phyloP scores from a whole-genome alignment of 148 eudicot genomes.

The Amaranthus palmeri region DNA sequence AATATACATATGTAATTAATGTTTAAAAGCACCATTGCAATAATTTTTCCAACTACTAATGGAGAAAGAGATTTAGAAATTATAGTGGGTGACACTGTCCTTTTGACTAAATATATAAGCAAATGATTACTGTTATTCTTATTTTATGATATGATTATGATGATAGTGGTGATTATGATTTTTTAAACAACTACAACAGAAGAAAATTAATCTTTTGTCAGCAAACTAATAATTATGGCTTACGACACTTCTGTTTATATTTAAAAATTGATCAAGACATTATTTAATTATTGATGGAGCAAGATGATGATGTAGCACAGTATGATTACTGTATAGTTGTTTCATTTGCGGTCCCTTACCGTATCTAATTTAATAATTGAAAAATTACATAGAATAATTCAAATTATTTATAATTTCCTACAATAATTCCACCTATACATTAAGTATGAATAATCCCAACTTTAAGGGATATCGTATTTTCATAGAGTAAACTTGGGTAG shows the following conservation, averaged over 20 bases:
- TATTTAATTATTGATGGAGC: background rate
- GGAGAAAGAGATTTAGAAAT: slow-evolving; percentile 14
- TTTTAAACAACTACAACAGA: background rate
- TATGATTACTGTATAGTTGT: background rate
- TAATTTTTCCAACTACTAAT: background rate
- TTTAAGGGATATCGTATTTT: too few species aligned
- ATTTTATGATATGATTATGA: slow-evolving; percentile 11
- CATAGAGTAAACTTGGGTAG: too few species aligned
- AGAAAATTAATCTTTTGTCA: slow-evolving; percentile 14
- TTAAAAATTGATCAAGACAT: background rate
- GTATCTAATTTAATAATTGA: too few species aligned
- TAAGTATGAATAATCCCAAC: too few species aligned
- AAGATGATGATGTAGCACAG: too few species aligned
- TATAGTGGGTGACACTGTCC: slow-evolving; percentile 24
- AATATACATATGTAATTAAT: too few species aligned
- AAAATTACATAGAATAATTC: too few species aligned
- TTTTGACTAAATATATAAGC: slow-evolving; percentile 20
- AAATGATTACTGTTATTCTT: slow-evolving; percentile 19
- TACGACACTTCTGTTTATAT: background rate
- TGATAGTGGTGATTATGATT: background rate
- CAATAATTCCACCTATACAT: too few species aligned
- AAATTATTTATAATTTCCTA: too few species aligned
- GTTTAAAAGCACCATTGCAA: too few species aligned
- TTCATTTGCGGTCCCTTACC: background rate
- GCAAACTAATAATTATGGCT: slow-evolving; percentile 18